Evolutionary conservation across 1,284 basidiomycete genomes (phyloP), one percentile per base, ranked within the genome.

Genomic region (Ustilago trichophora): DNA sequence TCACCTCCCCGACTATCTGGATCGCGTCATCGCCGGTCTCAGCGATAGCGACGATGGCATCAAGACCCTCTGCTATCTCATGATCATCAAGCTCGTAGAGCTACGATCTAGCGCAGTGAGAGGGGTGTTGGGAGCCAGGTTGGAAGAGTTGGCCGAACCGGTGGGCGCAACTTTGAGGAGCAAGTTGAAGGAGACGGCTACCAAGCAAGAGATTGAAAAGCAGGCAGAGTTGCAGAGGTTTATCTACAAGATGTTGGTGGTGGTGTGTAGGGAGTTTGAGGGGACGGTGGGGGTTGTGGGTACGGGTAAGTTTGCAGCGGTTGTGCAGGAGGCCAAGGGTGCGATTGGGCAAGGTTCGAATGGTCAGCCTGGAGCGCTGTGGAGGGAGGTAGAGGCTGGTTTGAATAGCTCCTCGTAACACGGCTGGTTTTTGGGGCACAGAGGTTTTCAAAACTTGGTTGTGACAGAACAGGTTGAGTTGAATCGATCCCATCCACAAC

Each of bases 191-290:
- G 94, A 94, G 18, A 87, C 89, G 8, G 89, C 89, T 10, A 93
- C 98, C 60, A 97, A 97, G 84, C 95, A 98, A 83, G 95, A 99
- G 75, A 83, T 97, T 43, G 95, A 98, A 83, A 88, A 94, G 27
- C 91, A 92, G 3, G 90, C 90, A 21, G 94, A 97, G 83, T 85
- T 96, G 73, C 92, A 96, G 83, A 85, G 91, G 57, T 92, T 91
- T 75, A 90, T 92, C 10, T 85, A 95, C 70, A 85, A 93, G 29
- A 92, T 92, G 5, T 87, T 92, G 34, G 89, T 89, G 19, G 91
- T 91, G n/a, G 84, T 96, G 10, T 45, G 40, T n/a, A 56, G 54
- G 26, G 43, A 33, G 15, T 34, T 62, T 49, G 49, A 51, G 2
- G 54, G 45, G 3, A 36, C 50, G 13, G 49, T 62, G 29, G 21